Conservation (phyloP, 805 yeast species). For the Kodamaea kakaduensis region DNA sequence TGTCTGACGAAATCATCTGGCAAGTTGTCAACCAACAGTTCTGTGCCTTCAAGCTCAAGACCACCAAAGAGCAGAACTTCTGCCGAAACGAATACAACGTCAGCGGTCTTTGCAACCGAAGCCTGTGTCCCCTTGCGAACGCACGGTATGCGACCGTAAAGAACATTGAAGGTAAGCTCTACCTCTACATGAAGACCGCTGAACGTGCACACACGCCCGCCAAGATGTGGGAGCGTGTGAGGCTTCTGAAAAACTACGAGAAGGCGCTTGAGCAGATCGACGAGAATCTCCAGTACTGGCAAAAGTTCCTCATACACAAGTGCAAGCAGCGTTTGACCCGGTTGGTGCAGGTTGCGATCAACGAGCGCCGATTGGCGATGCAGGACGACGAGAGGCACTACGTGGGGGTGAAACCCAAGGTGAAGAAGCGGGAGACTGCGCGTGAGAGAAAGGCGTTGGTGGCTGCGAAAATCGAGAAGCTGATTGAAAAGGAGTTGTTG, state of each 20-base stretch:
- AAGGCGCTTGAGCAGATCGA: conserved; percentile 88
- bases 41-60: conserved; percentile 89
- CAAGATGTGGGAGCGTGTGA: conserved; percentile 91
- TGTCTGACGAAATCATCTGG: conserved; percentile 90
- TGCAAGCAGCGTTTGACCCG: conserved; percentile 95
- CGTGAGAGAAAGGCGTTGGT: conserved; percentile 95
- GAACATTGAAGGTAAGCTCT: conserved; percentile 71
- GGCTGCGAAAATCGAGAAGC: conserved; percentile 95
- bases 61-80: conserved; percentile 85
- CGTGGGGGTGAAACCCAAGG: conserved; percentile 90
- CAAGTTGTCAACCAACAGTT: conserved; percentile 93
- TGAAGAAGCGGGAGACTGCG: conserved; percentile 87
- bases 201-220: conserved; percentile 97
- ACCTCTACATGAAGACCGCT: conserved; percentile 92
- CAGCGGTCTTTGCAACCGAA: conserved; percentile 87
- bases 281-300: conserved; percentile 87
- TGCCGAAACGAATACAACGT: conserved; percentile 97
- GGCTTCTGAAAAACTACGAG: conserved; percentile 81
- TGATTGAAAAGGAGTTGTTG: conserved; percentile 91
- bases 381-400: conserved; percentile 89
- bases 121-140: conserved; percentile 94
- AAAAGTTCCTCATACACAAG: conserved; percentile 81
- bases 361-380: conserved; percentile 89
- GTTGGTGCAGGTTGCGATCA: conserved; percentile 90
- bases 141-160: conserved; percentile 87